A percentile compares a stretch with the other conserved stretches of the same genome.
Evolutionary conservation across 345 rosid species (phyloP).

Genomic region (Euphorbia lathyris): DNA sequence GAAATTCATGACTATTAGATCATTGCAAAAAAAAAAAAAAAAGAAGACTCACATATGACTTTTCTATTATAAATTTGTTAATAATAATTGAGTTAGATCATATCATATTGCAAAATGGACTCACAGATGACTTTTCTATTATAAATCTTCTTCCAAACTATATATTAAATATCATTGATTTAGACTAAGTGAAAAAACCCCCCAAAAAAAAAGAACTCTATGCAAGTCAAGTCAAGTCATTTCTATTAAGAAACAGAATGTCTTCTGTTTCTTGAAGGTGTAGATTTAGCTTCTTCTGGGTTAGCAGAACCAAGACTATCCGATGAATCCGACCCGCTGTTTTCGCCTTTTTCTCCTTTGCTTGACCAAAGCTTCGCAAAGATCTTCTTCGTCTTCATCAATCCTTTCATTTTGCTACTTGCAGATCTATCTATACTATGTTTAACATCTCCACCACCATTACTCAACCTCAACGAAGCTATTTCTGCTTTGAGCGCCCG

Average conservation of each 20-base stretch:
- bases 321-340: conserved; percentile 76
- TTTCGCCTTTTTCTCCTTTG: conserved; percentile 56
- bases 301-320: conserved; percentile 62
- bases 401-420: conserved; percentile 55
- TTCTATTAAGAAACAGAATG: conserved; percentile 59
- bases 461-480: conserved; percentile 50
- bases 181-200: background rate
- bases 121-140: background rate
- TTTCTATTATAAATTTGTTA: too few species aligned
- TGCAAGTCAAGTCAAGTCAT: background rate
- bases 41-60: too few species aligned
- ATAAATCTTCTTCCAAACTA: conserved; percentile 13
- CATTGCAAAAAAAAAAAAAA: too few species aligned
- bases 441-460: conserved; percentile 38
- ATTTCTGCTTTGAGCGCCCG: conserved; percentile 63
- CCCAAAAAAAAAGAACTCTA: conserved; percentile 5
- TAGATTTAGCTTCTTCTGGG: conserved; percentile 50
- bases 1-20: too few species aligned
- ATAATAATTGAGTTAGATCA: background rate
- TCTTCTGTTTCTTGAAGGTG: conserved; percentile 71
- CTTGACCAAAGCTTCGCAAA: conserved; percentile 51
- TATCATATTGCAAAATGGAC: background rate
- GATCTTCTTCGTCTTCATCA: conserved; percentile 68
- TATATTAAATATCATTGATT: conserved; percentile 16
- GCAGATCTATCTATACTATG: conserved; percentile 37